Evolutionary conservation across 306 rosid species (phyloP), one percentile per base, ranked within the genome.

Genomic region (Quercus agrifolia): DNA sequence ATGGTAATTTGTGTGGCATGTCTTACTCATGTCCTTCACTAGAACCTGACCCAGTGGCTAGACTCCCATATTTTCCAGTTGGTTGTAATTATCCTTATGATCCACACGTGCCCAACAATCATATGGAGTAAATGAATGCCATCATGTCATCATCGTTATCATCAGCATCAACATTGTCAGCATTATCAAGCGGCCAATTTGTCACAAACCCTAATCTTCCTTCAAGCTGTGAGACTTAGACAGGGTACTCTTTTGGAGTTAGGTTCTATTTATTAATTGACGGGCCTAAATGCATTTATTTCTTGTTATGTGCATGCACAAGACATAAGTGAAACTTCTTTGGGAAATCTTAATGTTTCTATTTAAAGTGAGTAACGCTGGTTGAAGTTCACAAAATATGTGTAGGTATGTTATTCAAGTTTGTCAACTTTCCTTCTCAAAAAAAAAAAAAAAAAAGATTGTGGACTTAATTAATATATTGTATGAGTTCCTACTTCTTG

Each of bases 91-190:
- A 33, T 71, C 78, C 88, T 21, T 84, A 69, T 61, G 83, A 88
- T 83, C 81, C 83, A 72, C 61, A 71, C 66, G 13, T 83, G 44
- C 74, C 56, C n/a, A 44, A 74, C 28, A 83, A 85, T 79, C 93
- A 87, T 79, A 59, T 83, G 89, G 92, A 90, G 77, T 79, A 73
- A 70, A 81, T 84, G 61, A 91, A 88, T 68, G 73, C 85, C 23
- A 67, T 92, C 23, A 67, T 92, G 38, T 5, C 38, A 33, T 33
- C 38, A 33, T 74, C 77, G 7, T 78, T 85, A 70, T 80, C 85
- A 7, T 23, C 23, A 23, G 23, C 23, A 23, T 23, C 23, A 23
- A 23, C 23, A 23, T 23, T 23, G 23, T 23, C 23, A 23, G 23
- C 23, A 11, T 78, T 85, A 70, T 80, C 85, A 7, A 83, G 67